A percentile compares a stretch with the other conserved stretches of the same genome.
These are phyloP conservation scores for Aspergillus fijiensis DNA, from an alignment of 2,329 filamentous ascomycete genomes.

Conservation along the genomic window DNA sequence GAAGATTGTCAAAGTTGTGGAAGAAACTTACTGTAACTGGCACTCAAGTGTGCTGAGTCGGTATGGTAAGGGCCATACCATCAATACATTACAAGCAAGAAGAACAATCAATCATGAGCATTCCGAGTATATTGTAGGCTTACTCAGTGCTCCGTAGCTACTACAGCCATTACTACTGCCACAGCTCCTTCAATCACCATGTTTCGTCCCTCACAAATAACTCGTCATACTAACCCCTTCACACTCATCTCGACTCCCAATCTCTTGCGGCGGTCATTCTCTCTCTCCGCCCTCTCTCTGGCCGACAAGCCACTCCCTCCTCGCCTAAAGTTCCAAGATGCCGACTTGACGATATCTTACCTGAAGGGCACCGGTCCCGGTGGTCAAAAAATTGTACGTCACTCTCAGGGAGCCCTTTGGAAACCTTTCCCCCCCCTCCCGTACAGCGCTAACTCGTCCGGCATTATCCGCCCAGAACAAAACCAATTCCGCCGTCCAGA, in stretches of 20 bases:
- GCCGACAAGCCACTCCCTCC: conserved; percentile 67
- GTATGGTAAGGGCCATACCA: too few species aligned
- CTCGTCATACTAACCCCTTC: not conserved
- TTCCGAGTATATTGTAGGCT: too few species aligned
- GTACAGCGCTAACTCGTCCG: not conserved
- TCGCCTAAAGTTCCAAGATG: conserved; percentile 71
- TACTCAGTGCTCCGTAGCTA: not conserved
- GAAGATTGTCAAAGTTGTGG: not conserved
- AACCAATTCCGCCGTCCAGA: conserved; percentile 90
- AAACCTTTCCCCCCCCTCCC: too few species aligned
- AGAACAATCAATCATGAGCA: too few species aligned
- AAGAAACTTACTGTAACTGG: too few species aligned
- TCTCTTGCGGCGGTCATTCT: conserved; percentile 21
- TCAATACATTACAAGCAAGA: too few species aligned
- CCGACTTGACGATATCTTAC: conserved; percentile 79
- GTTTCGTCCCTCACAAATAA: conserved; percentile 11
- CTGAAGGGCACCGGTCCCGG: conserved; percentile 90
- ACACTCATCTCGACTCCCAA: not conserved
- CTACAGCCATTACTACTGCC: not conserved
- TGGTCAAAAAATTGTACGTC: conserved; percentile 83
- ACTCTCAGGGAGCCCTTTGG: not conserved
- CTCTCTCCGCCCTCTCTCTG: conserved; percentile 19
- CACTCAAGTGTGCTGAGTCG: too few species aligned
- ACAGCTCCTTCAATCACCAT: conserved; percentile 5
- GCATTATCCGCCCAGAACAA: conserved; percentile 65